Evolutionary conservation across 352 stramenopile species (phyloP), one percentile per base, ranked within the genome.

Genomic region (Paralagenidium karlingii): DNA sequence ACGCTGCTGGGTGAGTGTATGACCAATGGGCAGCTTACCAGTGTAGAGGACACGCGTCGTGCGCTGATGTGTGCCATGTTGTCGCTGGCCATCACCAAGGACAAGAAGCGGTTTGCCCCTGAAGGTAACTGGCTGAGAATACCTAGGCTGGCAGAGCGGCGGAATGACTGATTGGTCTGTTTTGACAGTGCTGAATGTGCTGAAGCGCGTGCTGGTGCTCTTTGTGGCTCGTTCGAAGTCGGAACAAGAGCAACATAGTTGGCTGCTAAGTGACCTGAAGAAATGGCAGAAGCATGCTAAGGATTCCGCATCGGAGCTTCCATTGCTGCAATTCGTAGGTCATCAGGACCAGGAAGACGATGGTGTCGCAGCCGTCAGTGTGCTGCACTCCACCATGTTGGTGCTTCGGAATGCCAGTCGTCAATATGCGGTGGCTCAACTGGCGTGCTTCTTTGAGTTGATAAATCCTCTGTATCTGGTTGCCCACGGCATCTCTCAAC

Each of bases 1-100:
- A 82, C 96, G 24, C 50, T 97, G 16, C 51, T 98, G 11, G 82
- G 83, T 9, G 82, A 97, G 47, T 82, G 80, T 19, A 60, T 97
- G 19, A 65, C 62, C 37, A 79, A 83, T 30, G 86, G 82, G 22
- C 58, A 68, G 2, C 34, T 97, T 0, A 60, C 48, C 8, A 75
- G 63, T 3, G 55, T 61, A 0, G 61, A 78, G 40, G 93, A 98
- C 38, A 56, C 92, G 11, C 66, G 70, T 5, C 68, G 78, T 41
- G 89, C 87, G 36, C 49, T 96, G 13, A 76, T 96, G 16, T 49
- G 63, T 44, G 77, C 50, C 42, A 78, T 55, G 53, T 34, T 91
- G 28, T 55, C 68, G 34, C 63, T 91, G 15, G 53, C 83, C 29
- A 84, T 85, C 40, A 80, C 63, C 8, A 65, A 60, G 11, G 71